These are phyloP conservation scores for Colletotrichum filicis DNA, from an alignment of 2,329 filamentous ascomycete species.

Conservation along the genomic window DNA sequence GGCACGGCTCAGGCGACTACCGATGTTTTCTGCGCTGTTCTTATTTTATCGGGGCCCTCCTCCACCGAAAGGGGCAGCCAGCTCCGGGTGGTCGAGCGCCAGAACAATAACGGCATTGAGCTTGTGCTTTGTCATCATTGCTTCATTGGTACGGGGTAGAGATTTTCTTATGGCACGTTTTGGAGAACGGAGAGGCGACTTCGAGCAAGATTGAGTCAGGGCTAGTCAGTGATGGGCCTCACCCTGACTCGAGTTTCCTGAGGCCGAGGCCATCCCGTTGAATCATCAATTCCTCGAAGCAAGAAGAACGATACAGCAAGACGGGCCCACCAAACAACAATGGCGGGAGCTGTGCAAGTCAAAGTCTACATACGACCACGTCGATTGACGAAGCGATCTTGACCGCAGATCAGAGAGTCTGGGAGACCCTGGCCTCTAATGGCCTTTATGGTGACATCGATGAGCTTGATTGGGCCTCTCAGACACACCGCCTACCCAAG, in stretches of 20 bases:
- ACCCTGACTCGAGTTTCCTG: slow-evolving; percentile 26
- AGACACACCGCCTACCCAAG: neutral
- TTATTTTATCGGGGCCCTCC: neutral
- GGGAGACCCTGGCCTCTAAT: neutral
- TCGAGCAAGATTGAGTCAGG: neutral
- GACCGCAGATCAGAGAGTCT: neutral
- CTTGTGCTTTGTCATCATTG: slow-evolving; percentile 28
- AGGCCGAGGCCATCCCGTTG: neutral
- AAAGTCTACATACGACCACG: neutral
- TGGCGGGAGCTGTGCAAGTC: neutral
- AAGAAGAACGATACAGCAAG: neutral
- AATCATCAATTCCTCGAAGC: neutral
- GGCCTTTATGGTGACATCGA: neutral
- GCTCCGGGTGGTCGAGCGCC: neutral
- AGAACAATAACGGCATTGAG: neutral
- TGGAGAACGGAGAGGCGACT: neutral
- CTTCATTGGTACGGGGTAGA: slow-evolving; percentile 9
- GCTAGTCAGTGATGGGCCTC: slow-evolving; percentile 7
- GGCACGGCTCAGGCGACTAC: slow-evolving; percentile 9
- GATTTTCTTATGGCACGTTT: slow-evolving; percentile 9
- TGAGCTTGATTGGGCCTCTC: neutral
- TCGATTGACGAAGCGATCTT: neutral
- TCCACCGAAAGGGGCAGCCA: slow-evolving; percentile 15
- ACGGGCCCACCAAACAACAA: neutral
- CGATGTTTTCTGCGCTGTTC: neutral